Base-by-base conservation (phyloP, 179 eudicot species). In the Nepenthes alata region DNA sequence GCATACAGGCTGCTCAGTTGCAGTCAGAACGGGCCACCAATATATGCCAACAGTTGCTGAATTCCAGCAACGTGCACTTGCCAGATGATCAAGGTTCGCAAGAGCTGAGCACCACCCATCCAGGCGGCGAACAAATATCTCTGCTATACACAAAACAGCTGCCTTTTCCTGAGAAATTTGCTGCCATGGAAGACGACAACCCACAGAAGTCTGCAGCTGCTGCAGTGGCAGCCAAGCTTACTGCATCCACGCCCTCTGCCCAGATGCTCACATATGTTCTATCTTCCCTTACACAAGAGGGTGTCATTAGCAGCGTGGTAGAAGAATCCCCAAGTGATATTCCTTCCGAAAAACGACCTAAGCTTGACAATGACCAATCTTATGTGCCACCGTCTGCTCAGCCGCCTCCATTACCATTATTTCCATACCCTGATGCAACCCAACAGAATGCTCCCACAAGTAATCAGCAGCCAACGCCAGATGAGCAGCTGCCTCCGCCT, bases 201-300 rank as follows among this genome's bases (percentile, higher is more conserved):
- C 25, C 25, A 25, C 25, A 25, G 25, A 25, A 25, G 25, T 25
- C 25, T 25, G 25, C 25, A 25, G 25, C 25, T 25, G 25, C 25
- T 25, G 25, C 25, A 25, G 25, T 25, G 25, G 25, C 98, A 4
- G 98, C 97, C 48, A 83, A 85, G 81, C 97, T 89, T 47, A 78
- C 97, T 11, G 93, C 97, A 34, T 85, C 97, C n/a, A 78, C 90
- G 66, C 81, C 95, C 59, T 87, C 98, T 5, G 90, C 97, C 15
- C 81, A 93, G 77, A 87, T 93, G 97, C 88, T 87, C 36, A 78
- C 87, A 35, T 87, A 78, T 53, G 98, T 85, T 67, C 90, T 93
- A 62, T 83, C 95, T 37, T 86, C 97, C 6, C 79, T 93, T 11
- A 94, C 95, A 34, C 85, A 96, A 0, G 98, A 85, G 59, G 93